Evolutionary conservation across 441 rosid species (phyloP), one percentile per base, ranked within the genome.

Genomic region (Flueggea neowawraea): DNA sequence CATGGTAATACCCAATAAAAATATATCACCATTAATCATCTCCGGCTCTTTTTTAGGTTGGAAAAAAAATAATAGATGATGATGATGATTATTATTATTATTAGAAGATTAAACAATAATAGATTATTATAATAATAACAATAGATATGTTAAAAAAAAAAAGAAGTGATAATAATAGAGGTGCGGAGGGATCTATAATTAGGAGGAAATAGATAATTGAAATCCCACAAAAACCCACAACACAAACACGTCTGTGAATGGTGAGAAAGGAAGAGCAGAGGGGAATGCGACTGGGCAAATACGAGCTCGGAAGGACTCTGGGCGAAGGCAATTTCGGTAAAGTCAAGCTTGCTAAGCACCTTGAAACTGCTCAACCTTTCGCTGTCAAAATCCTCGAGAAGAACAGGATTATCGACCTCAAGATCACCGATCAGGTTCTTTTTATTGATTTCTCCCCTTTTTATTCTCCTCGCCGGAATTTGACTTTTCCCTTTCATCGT

Each of bases 321-420:
- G 99, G 99, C 6, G 96, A 87, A 73, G 99, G 97, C 50, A 91
- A 89, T 78, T 95, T 91, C 55, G 99, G 92, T 0, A 91, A 95
- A 74, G 99, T 95, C 6, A 89, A 84, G 73, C 70, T 87, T 60
- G 99, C 95, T 2, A 79, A 59, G 43, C 71, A 95, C 66, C 61
- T 82, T 32, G 80, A 82, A 48, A 78, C 99, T 4, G 94, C 92
- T 10, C 77, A 63, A 0, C 63, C 80, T 16, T 82, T 84, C 63
- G 99, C 99, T 22, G 88, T 95, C 64, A 95, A 95, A 75, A 91
- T 91, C 80, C 80, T 95, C 10, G 96, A 95, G 32, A 95, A 95
- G 74, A 72, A 62, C 64, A 77, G 71, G 17, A 86, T 94, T 86
- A 64, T 73, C 68, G 61, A 81, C 67, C 96, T 82, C 71, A 84